Conservation (phyloP, 108 stramenopile genomes). For the Fragilaria crotonensis region DNA sequence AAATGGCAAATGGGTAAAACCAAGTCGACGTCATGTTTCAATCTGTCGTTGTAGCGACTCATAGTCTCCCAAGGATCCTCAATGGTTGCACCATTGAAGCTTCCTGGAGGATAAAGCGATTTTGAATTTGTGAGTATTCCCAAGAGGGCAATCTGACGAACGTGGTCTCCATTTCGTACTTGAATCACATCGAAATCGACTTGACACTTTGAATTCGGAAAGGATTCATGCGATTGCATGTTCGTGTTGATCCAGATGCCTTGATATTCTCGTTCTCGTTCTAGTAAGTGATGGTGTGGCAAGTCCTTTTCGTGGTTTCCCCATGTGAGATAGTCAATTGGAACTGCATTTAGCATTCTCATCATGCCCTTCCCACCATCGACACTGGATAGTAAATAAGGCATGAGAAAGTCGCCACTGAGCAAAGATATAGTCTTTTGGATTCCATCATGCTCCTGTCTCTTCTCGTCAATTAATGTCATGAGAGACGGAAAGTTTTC, state of each 20-base stretch:
- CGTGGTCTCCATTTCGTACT: slow-evolving; percentile 6
- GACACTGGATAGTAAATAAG: slow-evolving; percentile 13
- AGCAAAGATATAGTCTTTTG: slow-evolving; percentile 6
- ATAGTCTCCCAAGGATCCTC: slow-evolving; percentile 22
- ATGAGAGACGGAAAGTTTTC: slow-evolving; percentile 39
- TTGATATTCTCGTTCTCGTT: slow-evolving; percentile 4
- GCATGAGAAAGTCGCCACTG: slow-evolving; percentile 21
- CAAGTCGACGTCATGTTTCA: slow-evolving; percentile 10
- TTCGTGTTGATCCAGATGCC: slow-evolving; percentile 33
- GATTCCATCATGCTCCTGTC: slow-evolving; percentile 7
- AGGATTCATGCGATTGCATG: slow-evolving; percentile 22
- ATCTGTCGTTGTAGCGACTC: slow-evolving; percentile 3
- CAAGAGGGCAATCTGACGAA: slow-evolving; percentile 15
- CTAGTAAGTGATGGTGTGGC: slow-evolving; percentile 5
- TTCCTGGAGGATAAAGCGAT: slow-evolving; percentile 8
- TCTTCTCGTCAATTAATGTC: slow-evolving; percentile 21
- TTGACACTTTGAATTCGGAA: slow-evolving; percentile 23
- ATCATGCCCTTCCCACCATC: slow-evolving; percentile 50
- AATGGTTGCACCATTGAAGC: slow-evolving; percentile 16
- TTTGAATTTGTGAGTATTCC: slow-evolving; percentile 14
- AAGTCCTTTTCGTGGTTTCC: slow-evolving; percentile 40
- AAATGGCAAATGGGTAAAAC: slow-evolving; percentile 20
- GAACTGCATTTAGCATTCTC: slow-evolving; percentile 20
- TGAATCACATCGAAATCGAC: slow-evolving; percentile 7
- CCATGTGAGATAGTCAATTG: slow-evolving; percentile 33